Evolutionary conservation across 371 early-diverging fungal genomes (phyloP).

Genomic region (Syncephalastrum racemosum): DNA sequence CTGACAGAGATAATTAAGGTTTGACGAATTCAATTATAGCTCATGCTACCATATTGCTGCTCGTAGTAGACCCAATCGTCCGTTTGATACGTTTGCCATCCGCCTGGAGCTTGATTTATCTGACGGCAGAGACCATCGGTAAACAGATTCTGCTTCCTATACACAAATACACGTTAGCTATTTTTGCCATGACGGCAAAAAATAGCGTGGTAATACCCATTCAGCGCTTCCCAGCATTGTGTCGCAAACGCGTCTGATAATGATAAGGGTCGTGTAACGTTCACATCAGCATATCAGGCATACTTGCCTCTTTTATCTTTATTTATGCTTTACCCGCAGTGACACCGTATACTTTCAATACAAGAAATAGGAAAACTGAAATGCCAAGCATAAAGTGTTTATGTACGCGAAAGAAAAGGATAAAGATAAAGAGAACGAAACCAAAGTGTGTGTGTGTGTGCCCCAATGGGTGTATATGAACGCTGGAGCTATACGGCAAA

Average conservation of each 20-base stretch:
- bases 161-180: neutral
- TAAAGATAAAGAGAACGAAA: neutral
- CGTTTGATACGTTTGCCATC: constrained; percentile 32
- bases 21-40: neutral
- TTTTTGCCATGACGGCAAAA: neutral
- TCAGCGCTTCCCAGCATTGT: constrained; percentile 24
- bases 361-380: neutral
- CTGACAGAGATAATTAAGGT: constrained; percentile 10
- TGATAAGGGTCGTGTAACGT: neutral
- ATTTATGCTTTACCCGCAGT: neutral
- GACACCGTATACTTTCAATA: neutral
- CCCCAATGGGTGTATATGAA: neutral
- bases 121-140: constrained; percentile 31
- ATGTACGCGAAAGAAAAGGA: neutral
- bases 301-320: neutral
- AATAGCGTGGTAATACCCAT: constrained; percentile 10
- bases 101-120: constrained; percentile 22
- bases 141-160: constrained; percentile 42
- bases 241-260: constrained; percentile 16
- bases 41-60: constrained; percentile 35
- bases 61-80: constrained; percentile 52
- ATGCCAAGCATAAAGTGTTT: neutral
- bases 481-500: neutral
- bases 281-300: constrained; percentile 1
- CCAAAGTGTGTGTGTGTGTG: no score